Conservation (phyloP, 345 rosid genomes). For the Crucihimalaya himalaica region DNA sequence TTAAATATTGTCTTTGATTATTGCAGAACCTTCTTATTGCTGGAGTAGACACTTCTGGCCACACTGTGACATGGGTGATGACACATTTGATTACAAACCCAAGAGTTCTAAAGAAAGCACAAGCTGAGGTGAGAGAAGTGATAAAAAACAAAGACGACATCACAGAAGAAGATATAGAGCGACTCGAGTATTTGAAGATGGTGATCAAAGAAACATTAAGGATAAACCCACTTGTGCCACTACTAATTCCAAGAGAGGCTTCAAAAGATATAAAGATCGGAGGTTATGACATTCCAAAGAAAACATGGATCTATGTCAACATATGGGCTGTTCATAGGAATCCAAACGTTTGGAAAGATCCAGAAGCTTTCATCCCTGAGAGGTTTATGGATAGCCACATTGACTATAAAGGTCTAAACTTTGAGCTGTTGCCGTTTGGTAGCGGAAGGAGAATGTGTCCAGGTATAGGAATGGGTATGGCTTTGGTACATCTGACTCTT, state of each 20-base stretch:
- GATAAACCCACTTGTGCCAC: constrained; percentile 25
- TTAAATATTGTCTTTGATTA: neutral
- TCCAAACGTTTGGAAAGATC: constrained; percentile 36
- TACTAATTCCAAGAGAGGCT: constrained; percentile 36
- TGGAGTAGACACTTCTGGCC: constrained; percentile 34
- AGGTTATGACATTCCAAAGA: constrained; percentile 28
- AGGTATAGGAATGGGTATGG: constrained; percentile 46
- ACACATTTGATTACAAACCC: constrained; percentile 31
- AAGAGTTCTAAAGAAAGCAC: constrained; percentile 33
- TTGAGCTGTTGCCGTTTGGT: constrained; percentile 61
- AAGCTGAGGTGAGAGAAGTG: constrained; percentile 33
- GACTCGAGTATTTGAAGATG: constrained; percentile 30
- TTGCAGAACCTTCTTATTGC: constrained; percentile 30
- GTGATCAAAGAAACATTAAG: constrained; percentile 36
- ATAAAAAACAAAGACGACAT: constrained; percentile 30
- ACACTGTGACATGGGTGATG: constrained; percentile 35
- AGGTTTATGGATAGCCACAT: constrained; percentile 34
- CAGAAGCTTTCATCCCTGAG: constrained; percentile 29
- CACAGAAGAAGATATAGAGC: constrained; percentile 32
- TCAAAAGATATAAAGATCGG: constrained; percentile 16
- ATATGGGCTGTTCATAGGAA: constrained; percentile 27
- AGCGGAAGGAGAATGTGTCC: constrained; percentile 69
- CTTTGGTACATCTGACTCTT: constrained; percentile 46
- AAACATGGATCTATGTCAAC: constrained; percentile 38
- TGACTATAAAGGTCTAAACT: constrained; percentile 57